These are phyloP conservation scores for Kodamaea ohmeri DNA, from an alignment of 1,139 yeast genomes.

Conservation along the genomic window DNA sequence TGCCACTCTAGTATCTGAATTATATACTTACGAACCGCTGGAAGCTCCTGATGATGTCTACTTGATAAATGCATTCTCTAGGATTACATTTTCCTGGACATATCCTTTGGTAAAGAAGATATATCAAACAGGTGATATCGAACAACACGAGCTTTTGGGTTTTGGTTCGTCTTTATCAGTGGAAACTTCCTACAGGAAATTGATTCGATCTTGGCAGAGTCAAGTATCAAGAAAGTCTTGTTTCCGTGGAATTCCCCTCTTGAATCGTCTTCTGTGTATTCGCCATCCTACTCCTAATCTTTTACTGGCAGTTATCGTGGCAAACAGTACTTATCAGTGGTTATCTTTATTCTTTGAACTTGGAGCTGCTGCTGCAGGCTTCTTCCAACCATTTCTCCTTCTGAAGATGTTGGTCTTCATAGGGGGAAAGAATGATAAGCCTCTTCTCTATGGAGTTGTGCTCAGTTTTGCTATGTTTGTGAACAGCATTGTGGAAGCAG, in stretches of 20 bases:
- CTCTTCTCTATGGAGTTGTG: slow-evolving; percentile 23
- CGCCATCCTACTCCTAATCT: slow-evolving; percentile 14
- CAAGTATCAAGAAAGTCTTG: slow-evolving; percentile 1
- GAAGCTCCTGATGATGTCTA: slow-evolving; percentile 17
- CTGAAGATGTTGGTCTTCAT: slow-evolving; percentile 22
- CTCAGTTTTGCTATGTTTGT: slow-evolving; percentile 20
- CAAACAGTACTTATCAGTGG: slow-evolving; percentile 14
- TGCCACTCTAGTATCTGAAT: slow-evolving; percentile 17
- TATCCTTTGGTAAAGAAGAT: slow-evolving; percentile 25
- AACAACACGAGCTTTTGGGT: slow-evolving; percentile 21
- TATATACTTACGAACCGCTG: slow-evolving; percentile 17
- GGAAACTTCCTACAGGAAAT: slow-evolving; percentile 10
- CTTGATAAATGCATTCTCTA: slow-evolving; percentile 14
- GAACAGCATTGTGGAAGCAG: slow-evolving; percentile 17
- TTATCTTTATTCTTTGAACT: slow-evolving; percentile 13
- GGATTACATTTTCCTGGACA: slow-evolving; percentile 26
- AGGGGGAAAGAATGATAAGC: slow-evolving; percentile 14
- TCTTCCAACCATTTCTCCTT: slow-evolving; percentile 23
- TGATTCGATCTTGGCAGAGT: slow-evolving; percentile 13
- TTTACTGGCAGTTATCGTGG: slow-evolving; percentile 15
- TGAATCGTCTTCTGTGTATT: slow-evolving; percentile 4
- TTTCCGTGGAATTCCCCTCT: slow-evolving; percentile 5
- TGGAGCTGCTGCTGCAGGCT: slow-evolving; percentile 13
- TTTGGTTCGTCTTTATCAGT: slow-evolving; percentile 11
- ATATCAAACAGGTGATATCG: slow-evolving; percentile 22